phyloP scores from a whole-genome alignment of 2,329 filamentous ascomycete genomes.

The Apiospora sp. region DNA sequence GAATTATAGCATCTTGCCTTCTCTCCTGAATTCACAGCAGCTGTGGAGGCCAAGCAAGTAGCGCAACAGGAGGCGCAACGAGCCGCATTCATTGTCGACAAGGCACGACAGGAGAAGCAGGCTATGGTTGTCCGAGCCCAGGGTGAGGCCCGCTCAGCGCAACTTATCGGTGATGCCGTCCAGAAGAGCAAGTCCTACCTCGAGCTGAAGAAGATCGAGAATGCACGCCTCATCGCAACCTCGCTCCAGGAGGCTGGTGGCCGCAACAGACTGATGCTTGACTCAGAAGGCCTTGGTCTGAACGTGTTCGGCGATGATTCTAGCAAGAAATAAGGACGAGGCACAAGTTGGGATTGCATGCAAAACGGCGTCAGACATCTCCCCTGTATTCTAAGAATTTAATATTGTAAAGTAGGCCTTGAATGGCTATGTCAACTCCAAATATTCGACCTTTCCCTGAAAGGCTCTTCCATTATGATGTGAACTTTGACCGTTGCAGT shows the following conservation, averaged over 20 bases:
- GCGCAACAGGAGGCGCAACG: conserved; percentile 94
- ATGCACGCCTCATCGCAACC: conserved; percentile 86
- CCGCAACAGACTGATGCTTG: conserved; percentile 93
- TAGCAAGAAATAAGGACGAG: conserved; percentile 54
- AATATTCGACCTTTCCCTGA: background rate
- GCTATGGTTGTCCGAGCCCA: conserved; percentile 97
- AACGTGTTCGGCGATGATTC: conserved; percentile 72
- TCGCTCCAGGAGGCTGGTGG: conserved; percentile 86
- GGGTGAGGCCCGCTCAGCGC: conserved; percentile 97
- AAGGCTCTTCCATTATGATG: background rate
- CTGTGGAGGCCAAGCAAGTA: conserved; percentile 77
- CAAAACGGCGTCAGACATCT: conserved; percentile 38
- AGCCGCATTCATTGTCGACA: conserved; percentile 97
- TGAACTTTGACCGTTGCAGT: background rate
- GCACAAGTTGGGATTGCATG: conserved; percentile 29
- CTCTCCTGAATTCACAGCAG: conserved; percentile 77
- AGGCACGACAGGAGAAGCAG: conserved; percentile 99
- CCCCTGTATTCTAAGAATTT: conserved; percentile 47
- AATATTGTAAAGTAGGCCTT: conserved; percentile 39
- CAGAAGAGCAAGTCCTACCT: conserved; percentile 99
- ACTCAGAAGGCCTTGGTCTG: conserved; percentile 87
- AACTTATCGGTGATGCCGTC: conserved; percentile 98
- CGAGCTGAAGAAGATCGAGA: conserved; percentile 98
- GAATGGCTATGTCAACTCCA: background rate
- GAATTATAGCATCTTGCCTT: conserved; percentile 70